Percentiles rank a stretch among this genome's conserved stretches.
phyloP scores from a whole-genome alignment of 108 stramenopile species.

The Skeletonema costatum region DNA sequence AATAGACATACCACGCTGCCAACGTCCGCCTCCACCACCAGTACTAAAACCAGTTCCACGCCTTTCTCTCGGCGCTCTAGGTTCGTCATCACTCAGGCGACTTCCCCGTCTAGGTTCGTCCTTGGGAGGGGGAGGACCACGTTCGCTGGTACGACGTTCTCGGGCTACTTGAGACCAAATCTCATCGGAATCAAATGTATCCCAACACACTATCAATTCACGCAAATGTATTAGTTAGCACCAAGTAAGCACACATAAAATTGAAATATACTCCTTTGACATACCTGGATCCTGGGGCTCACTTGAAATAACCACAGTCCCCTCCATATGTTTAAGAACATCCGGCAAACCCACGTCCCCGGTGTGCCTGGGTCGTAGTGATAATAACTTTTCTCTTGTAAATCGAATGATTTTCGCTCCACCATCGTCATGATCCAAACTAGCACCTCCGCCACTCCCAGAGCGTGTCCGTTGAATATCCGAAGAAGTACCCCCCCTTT shows the following conservation, averaged over 20 bases:
- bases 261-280: slow-evolving; percentile 5
- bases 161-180: slow-evolving; percentile 64
- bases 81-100: not conserved
- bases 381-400: slow-evolving; percentile 77
- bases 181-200: slow-evolving; percentile 79
- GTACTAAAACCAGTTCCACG: not conserved
- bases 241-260: not conserved
- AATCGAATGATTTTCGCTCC: slow-evolving; percentile 67
- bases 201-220: slow-evolving; percentile 72
- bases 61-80: not conserved
- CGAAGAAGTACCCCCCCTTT: slow-evolving; percentile 7
- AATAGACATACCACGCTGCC: slow-evolving; percentile 80
- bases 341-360: slow-evolving; percentile 43
- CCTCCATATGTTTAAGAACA: slow-evolving; percentile 53
- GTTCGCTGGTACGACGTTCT: slow-evolving; percentile 34
- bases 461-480: not conserved
- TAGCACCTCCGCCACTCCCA: not conserved
- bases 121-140: slow-evolving; percentile 7
- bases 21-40: slow-evolving; percentile 48
- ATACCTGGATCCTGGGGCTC: slow-evolving; percentile 77
- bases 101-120: slow-evolving; percentile 4
- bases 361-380: slow-evolving; percentile 58
- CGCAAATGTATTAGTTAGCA: slow-evolving; percentile 2
- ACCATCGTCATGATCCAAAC: not conserved
- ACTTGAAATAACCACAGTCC: slow-evolving; percentile 54